Percentiles rank a stretch among this genome's conserved stretches.
phyloP scores from a whole-genome alignment of 2,329 filamentous ascomycete species.

The Aspergillus texensis region DNA sequence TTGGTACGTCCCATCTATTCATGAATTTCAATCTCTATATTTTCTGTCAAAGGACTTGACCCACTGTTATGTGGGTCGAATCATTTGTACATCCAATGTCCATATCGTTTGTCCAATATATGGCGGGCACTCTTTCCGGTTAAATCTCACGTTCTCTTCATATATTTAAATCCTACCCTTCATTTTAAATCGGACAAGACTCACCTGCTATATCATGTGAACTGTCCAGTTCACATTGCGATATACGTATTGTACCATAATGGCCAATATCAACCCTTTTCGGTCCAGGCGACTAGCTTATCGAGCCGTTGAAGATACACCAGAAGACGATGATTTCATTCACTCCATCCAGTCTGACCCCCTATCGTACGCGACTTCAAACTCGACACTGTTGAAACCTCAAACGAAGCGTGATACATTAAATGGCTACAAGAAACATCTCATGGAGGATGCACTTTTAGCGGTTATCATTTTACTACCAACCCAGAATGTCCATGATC shows the following conservation, averaged over 20 bases:
- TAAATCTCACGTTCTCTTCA: not conserved
- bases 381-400: not conserved
- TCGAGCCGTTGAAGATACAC: constrained; percentile 15
- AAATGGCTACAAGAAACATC: not conserved
- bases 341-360: not conserved
- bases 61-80: not conserved
- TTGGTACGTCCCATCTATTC: not conserved
- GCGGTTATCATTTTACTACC: not conserved
- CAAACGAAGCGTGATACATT: not conserved
- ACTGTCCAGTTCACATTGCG: not conserved
- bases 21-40: not conserved
- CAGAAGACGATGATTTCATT: constrained; percentile 18
- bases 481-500: not conserved
- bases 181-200: not conserved
- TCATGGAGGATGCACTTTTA: not conserved
- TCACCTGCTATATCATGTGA: not conserved
- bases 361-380: not conserved
- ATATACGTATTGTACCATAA: not conserved
- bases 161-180: not conserved
- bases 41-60: not conserved
- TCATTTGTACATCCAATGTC: not conserved
- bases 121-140: not conserved
- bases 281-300: constrained; percentile 16
- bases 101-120: not conserved
- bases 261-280: constrained; percentile 1